Conservation (phyloP, 2,329 filamentous ascomycete species). For the Colletotrichum eleusines region DNA sequence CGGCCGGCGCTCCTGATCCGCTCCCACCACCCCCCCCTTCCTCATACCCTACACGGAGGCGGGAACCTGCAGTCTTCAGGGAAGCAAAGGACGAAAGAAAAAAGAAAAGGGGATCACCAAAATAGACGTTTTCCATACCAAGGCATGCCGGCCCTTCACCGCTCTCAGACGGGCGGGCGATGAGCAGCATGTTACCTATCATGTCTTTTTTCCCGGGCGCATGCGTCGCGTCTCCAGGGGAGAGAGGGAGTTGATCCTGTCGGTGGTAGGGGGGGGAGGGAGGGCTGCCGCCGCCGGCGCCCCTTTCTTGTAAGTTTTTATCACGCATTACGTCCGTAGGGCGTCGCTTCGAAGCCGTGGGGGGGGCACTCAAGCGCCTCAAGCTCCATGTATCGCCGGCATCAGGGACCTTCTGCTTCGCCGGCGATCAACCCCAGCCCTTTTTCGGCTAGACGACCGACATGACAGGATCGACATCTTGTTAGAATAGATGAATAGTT, state of each 20-base stretch:
- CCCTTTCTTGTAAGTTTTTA: not conserved
- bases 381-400: not conserved
- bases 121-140: not conserved
- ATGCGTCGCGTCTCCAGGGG: not conserved
- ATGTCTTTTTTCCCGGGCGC: not conserved
- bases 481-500: not conserved
- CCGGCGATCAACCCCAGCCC: not conserved
- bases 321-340: slow-evolving; percentile 30
- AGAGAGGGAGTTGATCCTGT: no score
- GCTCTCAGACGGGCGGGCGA: not conserved
- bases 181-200: not conserved
- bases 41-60: not conserved
- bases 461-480: not conserved
- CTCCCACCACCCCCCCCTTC: no score
- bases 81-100: not conserved
- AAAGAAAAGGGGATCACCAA: not conserved
- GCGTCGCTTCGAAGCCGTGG: not conserved
- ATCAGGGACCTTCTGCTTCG: not conserved
- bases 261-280: no score
- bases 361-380: not conserved
- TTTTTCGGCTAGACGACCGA: not conserved
- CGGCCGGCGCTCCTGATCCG: not conserved
- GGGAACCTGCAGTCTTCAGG: not conserved
- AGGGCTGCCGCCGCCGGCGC: no score
- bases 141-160: slow-evolving; percentile 7